phyloP scores from a whole-genome alignment of 2,329 filamentous ascomycete species.

The Pyricularia sp. region DNA sequence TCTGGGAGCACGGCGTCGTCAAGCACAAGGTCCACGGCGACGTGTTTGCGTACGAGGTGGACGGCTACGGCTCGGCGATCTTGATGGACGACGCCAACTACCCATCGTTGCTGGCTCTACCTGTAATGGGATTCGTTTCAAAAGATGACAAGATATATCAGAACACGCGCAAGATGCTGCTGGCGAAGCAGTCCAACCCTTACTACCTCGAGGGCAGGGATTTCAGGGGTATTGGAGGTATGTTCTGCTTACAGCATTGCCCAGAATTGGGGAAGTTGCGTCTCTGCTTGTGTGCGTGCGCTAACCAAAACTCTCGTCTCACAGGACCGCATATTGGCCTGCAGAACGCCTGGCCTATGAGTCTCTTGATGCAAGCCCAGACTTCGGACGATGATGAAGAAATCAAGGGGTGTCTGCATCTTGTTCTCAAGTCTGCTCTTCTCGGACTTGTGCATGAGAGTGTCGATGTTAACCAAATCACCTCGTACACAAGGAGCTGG shows the following conservation, averaged over 20 bases:
- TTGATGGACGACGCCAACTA: constrained; percentile 89
- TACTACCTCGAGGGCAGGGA: constrained; percentile 72
- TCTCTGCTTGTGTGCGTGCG: neutral
- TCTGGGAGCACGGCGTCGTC: constrained; percentile 79
- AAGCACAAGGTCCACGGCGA: constrained; percentile 64
- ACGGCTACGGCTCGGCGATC: constrained; percentile 74
- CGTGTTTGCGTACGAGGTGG: constrained; percentile 82
- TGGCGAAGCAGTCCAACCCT: constrained; percentile 70
- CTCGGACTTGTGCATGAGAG: constrained; percentile 88
- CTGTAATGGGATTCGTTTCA: constrained; percentile 66
- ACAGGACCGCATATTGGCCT: constrained; percentile 64
- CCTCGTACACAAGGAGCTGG: constrained; percentile 75
- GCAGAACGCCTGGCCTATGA: constrained; percentile 96
- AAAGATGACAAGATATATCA: constrained; percentile 62
- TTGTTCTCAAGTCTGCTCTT: constrained; percentile 66
- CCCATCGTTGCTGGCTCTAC: constrained; percentile 69
- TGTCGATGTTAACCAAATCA: constrained; percentile 62
- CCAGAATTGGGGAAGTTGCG: neutral
- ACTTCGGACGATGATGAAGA: constrained; percentile 78
- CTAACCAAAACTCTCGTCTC: neutral
- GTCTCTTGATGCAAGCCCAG: constrained; percentile 80
- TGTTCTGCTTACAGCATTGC: constrained; percentile 13
- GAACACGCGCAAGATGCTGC: constrained; percentile 74
- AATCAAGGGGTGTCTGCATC: constrained; percentile 61
- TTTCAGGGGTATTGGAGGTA: constrained; percentile 84